Evolutionary conservation across 2,329 filamentous ascomycete species (phyloP), one percentile per base, ranked within the genome.

Genomic region (Sporothrix dimorphospora): DNA sequence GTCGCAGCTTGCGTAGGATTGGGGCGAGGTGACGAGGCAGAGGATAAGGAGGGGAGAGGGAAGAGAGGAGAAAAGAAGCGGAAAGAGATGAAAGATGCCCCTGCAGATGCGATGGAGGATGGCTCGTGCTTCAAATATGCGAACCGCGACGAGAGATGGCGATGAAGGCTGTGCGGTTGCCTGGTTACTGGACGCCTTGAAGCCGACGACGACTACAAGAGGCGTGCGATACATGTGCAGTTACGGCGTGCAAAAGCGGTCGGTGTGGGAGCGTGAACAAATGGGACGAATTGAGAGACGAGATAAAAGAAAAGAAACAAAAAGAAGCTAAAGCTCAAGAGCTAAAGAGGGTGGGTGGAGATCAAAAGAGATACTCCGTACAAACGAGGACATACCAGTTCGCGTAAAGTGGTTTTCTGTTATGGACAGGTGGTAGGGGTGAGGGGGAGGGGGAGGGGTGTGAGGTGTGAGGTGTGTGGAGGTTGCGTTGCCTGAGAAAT

Each of bases 381-480:
- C 38, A 38, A 47, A 40, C 30, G 65, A 57, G 66, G 66, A 27
- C 8, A 69, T 53, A 30, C 65, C 45, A 38, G 47, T 40, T 68
- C 65, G 65, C 65, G 65, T 68, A 53, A 40, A 40, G 65, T 55
- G 47, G 65, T 68, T 68, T 65, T 53, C 47, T 55, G 30, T 68
- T 68, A 30, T n/a, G 49, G 49, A 40, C 45, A 7, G 27, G 47
- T 11, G 38, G 63, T 19, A 40, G 47, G 65, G 47, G 65, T 49
- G 65, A 34, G 24, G 34, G 34, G 34, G 21, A 49, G 8, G 14
- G 24, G 12, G 8, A 7, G 24, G 12, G 11, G 7, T 27, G 45
- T 21, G 59, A 4, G 4, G 16, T 6, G n/a, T 7, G 30, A 34
- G 30, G n/a, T n/a, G n/a, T n/a, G n/a, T n/a, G 6, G 30, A 34